Conservation (phyloP, 352 stramenopile genomes). For the Phytophthora citrophthora region DNA sequence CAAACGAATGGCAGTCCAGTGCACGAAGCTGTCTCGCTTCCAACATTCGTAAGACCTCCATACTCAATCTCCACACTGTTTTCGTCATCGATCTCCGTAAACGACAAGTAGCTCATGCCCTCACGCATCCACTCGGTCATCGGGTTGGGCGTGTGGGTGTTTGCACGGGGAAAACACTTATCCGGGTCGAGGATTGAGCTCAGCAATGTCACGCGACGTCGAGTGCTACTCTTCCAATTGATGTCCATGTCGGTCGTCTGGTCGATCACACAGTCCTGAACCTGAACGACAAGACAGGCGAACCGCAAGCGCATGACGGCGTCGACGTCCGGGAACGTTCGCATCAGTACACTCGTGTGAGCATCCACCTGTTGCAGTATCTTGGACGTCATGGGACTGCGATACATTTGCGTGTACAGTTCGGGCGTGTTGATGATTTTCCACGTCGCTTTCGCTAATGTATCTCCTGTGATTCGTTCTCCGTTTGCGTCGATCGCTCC, state of each 20-base stretch:
- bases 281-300: conserved; percentile 34
- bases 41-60: conserved; percentile 40
- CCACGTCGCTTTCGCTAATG: conserved; percentile 41
- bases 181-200: conserved; percentile 35
- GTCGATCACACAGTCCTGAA: conserved; percentile 42
- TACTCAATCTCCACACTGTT: conserved; percentile 45
- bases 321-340: conserved; percentile 47
- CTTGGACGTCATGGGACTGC: conserved; percentile 42
- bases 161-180: conserved; percentile 32
- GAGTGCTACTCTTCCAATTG: conserved; percentile 14
- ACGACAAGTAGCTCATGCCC: conserved; percentile 46
- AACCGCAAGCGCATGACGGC: conserved; percentile 40
- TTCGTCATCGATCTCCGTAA: conserved; percentile 45
- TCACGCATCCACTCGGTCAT: conserved; percentile 41
- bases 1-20: conserved; percentile 31
- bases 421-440: conserved; percentile 44
- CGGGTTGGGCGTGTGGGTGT: conserved; percentile 15
- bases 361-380: conserved; percentile 50
- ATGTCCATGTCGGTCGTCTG: conserved; percentile 3
- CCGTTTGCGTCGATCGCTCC: conserved; percentile 25
- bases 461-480: conserved; percentile 37
- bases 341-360: conserved; percentile 46
- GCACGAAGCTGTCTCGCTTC: conserved; percentile 28
- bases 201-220: conserved; percentile 39
- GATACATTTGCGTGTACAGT: conserved; percentile 49